Evolutionary conservation across 192 early-diverging fungal species (phyloP).

Genomic region (Radiomyces spectabilis): DNA sequence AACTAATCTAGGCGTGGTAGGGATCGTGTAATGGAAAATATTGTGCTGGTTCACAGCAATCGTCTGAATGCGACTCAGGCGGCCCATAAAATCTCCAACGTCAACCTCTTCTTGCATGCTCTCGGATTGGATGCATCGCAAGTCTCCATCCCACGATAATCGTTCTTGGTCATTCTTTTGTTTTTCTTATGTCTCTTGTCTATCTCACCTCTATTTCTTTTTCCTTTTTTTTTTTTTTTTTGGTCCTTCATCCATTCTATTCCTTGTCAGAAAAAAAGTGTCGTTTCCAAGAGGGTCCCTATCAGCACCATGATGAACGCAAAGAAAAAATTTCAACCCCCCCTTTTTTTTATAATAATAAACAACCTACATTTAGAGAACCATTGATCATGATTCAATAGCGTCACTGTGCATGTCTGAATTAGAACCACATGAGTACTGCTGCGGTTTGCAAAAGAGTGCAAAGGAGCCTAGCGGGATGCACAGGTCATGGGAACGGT

Average conservation of each 20-base stretch:
- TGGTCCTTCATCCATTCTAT: not conserved
- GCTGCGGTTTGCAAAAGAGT: too few relatives aligned
- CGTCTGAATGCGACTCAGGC: slow-evolving; percentile 50
- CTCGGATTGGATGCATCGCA: slow-evolving; percentile 87
- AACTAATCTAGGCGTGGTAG: slow-evolving; percentile 25
- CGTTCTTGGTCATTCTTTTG: not conserved
- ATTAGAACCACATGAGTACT: too few relatives aligned
- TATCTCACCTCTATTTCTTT: not conserved
- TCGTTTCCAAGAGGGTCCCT: too few relatives aligned
- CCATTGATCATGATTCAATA: too few relatives aligned
- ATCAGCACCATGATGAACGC: too few relatives aligned
- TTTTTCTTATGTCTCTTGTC: not conserved
- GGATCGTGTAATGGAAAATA: slow-evolving; percentile 77
- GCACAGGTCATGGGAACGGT: too few relatives aligned
- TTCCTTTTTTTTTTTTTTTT: not conserved
- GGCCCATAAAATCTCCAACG: slow-evolving; percentile 67
- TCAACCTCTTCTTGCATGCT: slow-evolving; percentile 94
- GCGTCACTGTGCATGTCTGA: too few relatives aligned
- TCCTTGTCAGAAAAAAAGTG: too few relatives aligned
- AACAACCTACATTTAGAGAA: too few relatives aligned
- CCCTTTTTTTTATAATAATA: too few relatives aligned
- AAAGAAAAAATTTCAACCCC: too few relatives aligned
- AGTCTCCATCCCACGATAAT: slow-evolving; percentile 39
- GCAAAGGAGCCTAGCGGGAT: too few relatives aligned
- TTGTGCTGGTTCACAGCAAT: slow-evolving; percentile 54